Evolutionary conservation across 2,329 filamentous ascomycete genomes (phyloP), one percentile per base, ranked within the genome.

Genomic region (Alternaria alternata): DNA sequence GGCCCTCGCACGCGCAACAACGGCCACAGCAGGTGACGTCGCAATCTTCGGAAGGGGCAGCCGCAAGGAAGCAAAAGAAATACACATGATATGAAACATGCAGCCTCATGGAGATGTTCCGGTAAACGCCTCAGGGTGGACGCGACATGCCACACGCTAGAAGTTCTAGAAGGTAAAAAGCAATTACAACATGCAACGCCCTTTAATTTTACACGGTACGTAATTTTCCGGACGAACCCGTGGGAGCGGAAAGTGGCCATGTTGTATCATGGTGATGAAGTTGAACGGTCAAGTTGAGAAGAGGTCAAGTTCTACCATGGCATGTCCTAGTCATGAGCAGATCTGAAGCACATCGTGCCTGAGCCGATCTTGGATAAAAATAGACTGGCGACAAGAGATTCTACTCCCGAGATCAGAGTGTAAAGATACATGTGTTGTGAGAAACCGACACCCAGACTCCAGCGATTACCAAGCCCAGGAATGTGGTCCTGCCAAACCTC

Each of bases 401-500:
- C 14, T 14, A 48, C 57, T 51, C 38, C 57, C 53, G 53, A 42
- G 61, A 44, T 54, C 55, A 48, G 32, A 14, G 57, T 60, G 60
- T 38, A 57, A 57, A 61, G 48, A 65, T 47, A 14, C 52, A 51
- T 52, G 48, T 38, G 42, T 42, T 43, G 52, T 52, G 36, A 63
- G 57, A 57, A 68, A 67, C 70, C 63, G 64, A 61, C 57, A 38
- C 60, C 62, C 59, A 70, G 62, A 66, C 67, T 59, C 56, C 56
- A 57, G 57, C 59, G 51, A 62, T 64, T 34, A 48, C 65, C 57
- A 68, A 65, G 63, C 66, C 64, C 63, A 66, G 68, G 66, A 61
- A 59, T 47, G 51, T 51, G 36, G 52, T 62, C 53, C 54, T 64
- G 62, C 69, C 62, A 77, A 75, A 76, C 73, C 64, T 60, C 67